phyloP scores from a whole-genome alignment of 208 protist species.

The Acanthamoeba triangularis region DNA sequence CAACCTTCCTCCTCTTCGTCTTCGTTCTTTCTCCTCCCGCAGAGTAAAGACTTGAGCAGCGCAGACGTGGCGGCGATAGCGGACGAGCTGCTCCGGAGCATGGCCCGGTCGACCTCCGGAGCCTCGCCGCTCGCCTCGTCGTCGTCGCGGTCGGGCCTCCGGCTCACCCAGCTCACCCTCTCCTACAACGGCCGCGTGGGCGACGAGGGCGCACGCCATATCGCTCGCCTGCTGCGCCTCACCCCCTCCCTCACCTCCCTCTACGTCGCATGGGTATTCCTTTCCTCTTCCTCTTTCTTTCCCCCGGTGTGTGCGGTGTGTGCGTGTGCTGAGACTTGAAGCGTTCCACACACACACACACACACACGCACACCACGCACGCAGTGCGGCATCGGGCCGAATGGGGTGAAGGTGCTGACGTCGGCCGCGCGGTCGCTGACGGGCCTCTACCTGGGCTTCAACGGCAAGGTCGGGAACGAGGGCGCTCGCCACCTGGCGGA shows the following conservation, averaged over 20 bases:
- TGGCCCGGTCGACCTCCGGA: neutral
- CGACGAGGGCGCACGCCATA: neutral
- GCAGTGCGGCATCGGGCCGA: constrained; percentile 1
- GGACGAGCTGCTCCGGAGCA: constrained; percentile 23
- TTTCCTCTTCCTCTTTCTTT: neutral
- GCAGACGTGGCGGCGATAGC: constrained; percentile 11
- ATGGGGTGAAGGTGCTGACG: neutral
- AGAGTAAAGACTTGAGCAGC: constrained; percentile 5
- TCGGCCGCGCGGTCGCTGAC: neutral
- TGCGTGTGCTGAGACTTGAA: neutral
- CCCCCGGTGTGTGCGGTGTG: neutral
- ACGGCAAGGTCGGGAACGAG: constrained; percentile 9
- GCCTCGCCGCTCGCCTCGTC: neutral
- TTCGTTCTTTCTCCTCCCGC: neutral
- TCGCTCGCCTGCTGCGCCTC: neutral
- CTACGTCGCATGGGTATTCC: neutral
- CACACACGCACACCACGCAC: neutral
- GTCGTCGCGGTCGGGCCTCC: neutral
- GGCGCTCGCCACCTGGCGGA: neutral
- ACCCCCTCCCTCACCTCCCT: neutral
- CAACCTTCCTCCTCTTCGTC: neutral
- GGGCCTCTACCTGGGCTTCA: constrained; percentile 4
- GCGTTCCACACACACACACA: no score
- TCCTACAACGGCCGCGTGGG: constrained; percentile 20
- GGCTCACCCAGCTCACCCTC: neutral